A percentile compares a stretch with the other conserved stretches of the same genome.
phyloP scores from a whole-genome alignment of 2,329 filamentous ascomycete genomes.

The Venturia aucupariae region DNA sequence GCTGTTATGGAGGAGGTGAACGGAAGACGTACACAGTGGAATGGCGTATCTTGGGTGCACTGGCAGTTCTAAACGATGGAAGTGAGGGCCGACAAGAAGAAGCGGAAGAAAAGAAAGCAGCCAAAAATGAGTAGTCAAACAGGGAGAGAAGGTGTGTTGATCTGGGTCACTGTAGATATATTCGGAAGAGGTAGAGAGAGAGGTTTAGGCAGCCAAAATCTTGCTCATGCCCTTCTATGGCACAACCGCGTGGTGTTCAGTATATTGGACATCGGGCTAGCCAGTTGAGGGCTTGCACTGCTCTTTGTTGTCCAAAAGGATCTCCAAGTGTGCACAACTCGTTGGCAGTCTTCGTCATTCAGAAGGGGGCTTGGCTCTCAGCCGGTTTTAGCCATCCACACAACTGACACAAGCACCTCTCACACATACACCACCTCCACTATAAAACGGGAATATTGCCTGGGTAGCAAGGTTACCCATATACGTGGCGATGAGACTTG shows the following conservation, averaged over 20 bases:
- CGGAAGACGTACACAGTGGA: not conserved
- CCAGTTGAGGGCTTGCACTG: not conserved
- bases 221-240: not conserved
- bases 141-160: not conserved
- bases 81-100: not conserved
- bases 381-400: not conserved
- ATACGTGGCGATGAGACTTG: not conserved
- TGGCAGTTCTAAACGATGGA: not conserved
- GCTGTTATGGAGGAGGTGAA: not conserved
- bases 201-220: not conserved
- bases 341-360: not conserved
- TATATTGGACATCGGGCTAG: not conserved
- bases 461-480: not conserved
- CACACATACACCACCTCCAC: not conserved
- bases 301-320: not conserved
- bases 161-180: not conserved
- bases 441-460: too few relatives aligned
- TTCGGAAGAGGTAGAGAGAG: too few relatives aligned
- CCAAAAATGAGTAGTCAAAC: not conserved
- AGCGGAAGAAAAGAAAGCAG: not conserved
- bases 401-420: not conserved
- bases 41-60: not conserved
- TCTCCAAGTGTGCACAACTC: not conserved
- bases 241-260: not conserved
- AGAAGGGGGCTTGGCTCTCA: not conserved